phyloP scores from a whole-genome alignment of 208 protist genomes.

The Leishmania martiniquensis region DNA sequence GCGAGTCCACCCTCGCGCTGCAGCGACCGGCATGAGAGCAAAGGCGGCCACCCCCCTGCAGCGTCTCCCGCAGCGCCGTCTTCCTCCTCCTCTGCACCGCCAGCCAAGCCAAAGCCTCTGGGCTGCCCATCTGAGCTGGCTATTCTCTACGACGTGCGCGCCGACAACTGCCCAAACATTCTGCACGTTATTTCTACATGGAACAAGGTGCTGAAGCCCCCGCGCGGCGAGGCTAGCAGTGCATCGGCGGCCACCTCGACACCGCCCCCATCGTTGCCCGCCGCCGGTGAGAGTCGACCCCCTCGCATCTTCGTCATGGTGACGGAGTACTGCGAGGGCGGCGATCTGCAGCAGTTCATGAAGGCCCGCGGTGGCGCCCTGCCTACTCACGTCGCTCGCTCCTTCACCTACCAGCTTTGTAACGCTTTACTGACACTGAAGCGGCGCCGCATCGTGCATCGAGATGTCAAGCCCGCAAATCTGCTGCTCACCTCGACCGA shows the following conservation, averaged over 20 bases:
- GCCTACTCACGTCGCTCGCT: slow-evolving; percentile 36
- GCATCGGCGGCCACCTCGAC: neutral
- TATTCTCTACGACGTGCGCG: slow-evolving; percentile 38
- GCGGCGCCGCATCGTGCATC: slow-evolving; percentile 67
- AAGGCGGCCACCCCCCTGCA: neutral
- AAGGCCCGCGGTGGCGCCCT: slow-evolving; percentile 22
- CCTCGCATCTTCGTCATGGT: slow-evolving; percentile 41
- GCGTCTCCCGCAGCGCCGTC: neutral
- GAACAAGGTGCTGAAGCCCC: slow-evolving; percentile 30
- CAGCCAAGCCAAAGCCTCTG: slow-evolving; percentile 1
- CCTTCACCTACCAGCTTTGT: slow-evolving; percentile 66
- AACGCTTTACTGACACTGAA: slow-evolving; percentile 58
- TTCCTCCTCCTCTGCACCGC: neutral
- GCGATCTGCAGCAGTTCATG: slow-evolving; percentile 53
- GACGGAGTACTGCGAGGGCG: slow-evolving; percentile 69
- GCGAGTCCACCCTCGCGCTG: slow-evolving; percentile 5
- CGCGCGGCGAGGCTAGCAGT: neutral
- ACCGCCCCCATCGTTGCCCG: slow-evolving; percentile 6
- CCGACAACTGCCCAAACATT: slow-evolving; percentile 46
- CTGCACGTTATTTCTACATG: slow-evolving; percentile 33
- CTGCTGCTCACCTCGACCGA: slow-evolving; percentile 63
- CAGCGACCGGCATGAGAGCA: neutral
- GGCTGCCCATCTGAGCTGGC: slow-evolving; percentile 28
- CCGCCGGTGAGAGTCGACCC: slow-evolving; percentile 9
- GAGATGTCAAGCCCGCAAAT: slow-evolving; percentile 93